A percentile compares a stretch with the other conserved stretches of the same genome.
Evolutionary conservation across 345 rosid species (phyloP).

Genomic region (Eucalyptus cloeziana): DNA sequence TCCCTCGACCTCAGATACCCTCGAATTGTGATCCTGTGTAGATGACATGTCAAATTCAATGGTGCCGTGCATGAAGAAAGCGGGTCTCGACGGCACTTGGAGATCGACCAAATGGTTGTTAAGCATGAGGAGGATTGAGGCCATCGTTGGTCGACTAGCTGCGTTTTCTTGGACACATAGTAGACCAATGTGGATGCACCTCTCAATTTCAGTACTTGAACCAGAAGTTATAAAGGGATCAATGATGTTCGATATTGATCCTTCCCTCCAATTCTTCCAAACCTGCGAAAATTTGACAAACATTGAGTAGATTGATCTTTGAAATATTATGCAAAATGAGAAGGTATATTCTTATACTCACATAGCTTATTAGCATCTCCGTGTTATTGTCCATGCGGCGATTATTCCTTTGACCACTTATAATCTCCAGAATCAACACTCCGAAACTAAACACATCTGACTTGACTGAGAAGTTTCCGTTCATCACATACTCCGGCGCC

Average conservation of each 20-base stretch:
- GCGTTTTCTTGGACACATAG: conserved; percentile 43
- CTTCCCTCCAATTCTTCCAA: conserved; percentile 53
- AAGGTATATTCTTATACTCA: neutral
- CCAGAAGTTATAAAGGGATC: conserved; percentile 20
- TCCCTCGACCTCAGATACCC: neutral
- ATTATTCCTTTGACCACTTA: conserved; percentile 24
- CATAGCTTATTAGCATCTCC: conserved; percentile 20
- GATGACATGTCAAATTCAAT: neutral
- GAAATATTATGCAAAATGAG: neutral
- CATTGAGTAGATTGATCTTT: neutral
- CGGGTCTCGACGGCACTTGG: conserved; percentile 26
- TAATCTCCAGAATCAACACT: conserved; percentile 35
- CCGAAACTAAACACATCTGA: conserved; percentile 52
- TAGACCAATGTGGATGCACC: conserved; percentile 45
- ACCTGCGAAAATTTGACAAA: conserved; percentile 10
- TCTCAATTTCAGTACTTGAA: conserved; percentile 20
- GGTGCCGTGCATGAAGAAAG: conserved; percentile 6
- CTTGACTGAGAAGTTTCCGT: conserved; percentile 34
- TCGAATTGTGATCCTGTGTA: neutral
- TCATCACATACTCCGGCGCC: conserved; percentile 42
- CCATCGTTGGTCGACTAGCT: conserved; percentile 36
- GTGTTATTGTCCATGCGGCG: neutral
- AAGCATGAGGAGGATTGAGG: conserved; percentile 33
- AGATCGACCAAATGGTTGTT: conserved; percentile 24
- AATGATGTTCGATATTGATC: conserved; percentile 9